phyloP scores from a whole-genome alignment of 352 stramenopile species.

The Thraustochytrium sp. region DNA sequence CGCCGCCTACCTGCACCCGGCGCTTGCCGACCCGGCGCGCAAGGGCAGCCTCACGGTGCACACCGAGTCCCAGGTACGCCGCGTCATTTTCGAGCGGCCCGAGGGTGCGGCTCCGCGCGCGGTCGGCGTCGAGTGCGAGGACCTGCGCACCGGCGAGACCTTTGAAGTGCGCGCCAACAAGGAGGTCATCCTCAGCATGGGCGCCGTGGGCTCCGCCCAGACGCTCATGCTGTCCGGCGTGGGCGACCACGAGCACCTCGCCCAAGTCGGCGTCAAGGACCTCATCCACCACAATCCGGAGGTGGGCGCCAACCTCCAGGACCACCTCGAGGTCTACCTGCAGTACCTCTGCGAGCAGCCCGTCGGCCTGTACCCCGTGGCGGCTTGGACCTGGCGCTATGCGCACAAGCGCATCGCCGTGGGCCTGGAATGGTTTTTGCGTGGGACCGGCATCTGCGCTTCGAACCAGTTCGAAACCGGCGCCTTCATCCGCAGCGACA shows the following conservation, averaged over 20 bases:
- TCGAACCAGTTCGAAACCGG: slow-evolving; percentile 72
- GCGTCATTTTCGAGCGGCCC: slow-evolving; percentile 66
- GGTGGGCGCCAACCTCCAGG: slow-evolving; percentile 75
- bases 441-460: slow-evolving; percentile 63
- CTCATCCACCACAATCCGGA: slow-evolving; percentile 61
- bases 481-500: slow-evolving; percentile 67
- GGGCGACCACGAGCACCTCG: slow-evolving; percentile 65
- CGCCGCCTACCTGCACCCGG: slow-evolving; percentile 66
- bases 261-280: slow-evolving; percentile 64
- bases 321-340: slow-evolving; percentile 77
- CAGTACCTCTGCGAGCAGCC: slow-evolving; percentile 77
- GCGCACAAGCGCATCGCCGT: slow-evolving; percentile 72
- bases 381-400: slow-evolving; percentile 54
- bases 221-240: slow-evolving; percentile 77
- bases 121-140: slow-evolving; percentile 64
- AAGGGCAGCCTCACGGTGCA: slow-evolving; percentile 64
- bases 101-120: slow-evolving; percentile 63
- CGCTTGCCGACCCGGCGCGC: slow-evolving; percentile 53
- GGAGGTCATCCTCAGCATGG: slow-evolving; percentile 75
- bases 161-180: slow-evolving; percentile 61
- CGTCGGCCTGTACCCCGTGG: slow-evolving; percentile 79
- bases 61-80: slow-evolving; percentile 72
- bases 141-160: slow-evolving; percentile 56
- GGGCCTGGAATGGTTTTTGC: slow-evolving; percentile 70
- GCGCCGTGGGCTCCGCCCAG: slow-evolving; percentile 77